Percentiles rank a stretch among this genome's conserved stretches.
Evolutionary conservation across 371 early-diverging fungal genomes (phyloP).

Genomic region (Lichtheimia ramosa): DNA sequence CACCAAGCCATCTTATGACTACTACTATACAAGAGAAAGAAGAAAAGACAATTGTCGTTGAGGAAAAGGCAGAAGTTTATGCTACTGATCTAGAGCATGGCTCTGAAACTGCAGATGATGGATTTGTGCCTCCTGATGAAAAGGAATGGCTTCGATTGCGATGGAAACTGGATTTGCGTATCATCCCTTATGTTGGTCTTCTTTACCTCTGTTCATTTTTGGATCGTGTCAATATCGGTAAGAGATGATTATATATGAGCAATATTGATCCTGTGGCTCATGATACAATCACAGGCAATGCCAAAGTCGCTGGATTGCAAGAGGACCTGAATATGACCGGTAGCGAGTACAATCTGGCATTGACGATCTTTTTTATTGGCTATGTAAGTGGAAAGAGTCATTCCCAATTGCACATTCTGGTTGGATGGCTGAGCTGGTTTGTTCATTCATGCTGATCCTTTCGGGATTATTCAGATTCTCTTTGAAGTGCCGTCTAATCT

Average conservation of each 20-base stretch:
- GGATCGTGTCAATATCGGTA: conserved; percentile 57
- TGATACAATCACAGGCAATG: conserved; percentile 38
- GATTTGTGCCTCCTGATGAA: not conserved
- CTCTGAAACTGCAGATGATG: not conserved
- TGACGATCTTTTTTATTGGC: conserved; percentile 67
- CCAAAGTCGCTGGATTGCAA: conserved; percentile 55
- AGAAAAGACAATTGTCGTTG: not conserved
- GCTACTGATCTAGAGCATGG: not conserved
- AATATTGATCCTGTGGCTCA: not conserved
- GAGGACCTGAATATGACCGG: conserved; percentile 42
- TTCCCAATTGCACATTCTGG: not conserved
- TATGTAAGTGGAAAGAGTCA: conserved; percentile 38
- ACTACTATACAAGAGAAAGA: not conserved
- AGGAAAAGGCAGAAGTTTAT: not conserved
- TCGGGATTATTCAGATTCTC: conserved; percentile 37
- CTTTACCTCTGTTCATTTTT: conserved; percentile 55
- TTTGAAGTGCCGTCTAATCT: conserved; percentile 77
- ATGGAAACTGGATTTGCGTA: conserved; percentile 26
- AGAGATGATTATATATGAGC: not conserved
- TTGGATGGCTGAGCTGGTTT: conserved; percentile 3
- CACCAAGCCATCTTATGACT: not conserved
- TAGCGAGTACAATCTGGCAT: conserved; percentile 54
- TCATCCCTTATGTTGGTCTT: conserved; percentile 39
- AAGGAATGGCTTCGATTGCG: conserved; percentile 10
- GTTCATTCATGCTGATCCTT: conserved; percentile 10